Percentiles rank a stretch among this genome's conserved stretches.
Evolutionary conservation across 495 filamentous ascomycete species (phyloP).

Genomic region (Hapsidospora chrysogenum): DNA sequence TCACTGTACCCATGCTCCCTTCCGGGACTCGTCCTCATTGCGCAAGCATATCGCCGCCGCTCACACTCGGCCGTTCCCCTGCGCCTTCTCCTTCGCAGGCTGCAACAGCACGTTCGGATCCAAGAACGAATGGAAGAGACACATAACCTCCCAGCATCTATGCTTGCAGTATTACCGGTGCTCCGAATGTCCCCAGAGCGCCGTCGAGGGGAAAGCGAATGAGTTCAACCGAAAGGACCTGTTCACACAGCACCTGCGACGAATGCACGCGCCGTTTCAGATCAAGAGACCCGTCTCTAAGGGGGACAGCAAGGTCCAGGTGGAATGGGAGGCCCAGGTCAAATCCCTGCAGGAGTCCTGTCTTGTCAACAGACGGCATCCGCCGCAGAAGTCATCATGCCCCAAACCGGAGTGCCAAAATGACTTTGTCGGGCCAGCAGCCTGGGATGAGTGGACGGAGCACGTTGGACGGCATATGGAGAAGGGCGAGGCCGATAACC

Average conservation of each 20-base stretch:
- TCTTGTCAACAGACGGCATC: conserved; percentile 43
- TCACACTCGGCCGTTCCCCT: conserved; percentile 59
- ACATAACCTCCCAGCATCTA: conserved; percentile 79
- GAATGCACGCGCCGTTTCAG: conserved; percentile 59
- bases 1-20: conserved; percentile 37
- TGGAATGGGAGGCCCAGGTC: conserved; percentile 37
- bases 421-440: conserved; percentile 49
- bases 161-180: conserved; percentile 75
- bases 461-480: conserved; percentile 88
- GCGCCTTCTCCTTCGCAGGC: conserved; percentile 71
- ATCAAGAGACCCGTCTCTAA: conserved; percentile 32
- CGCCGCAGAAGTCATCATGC: conserved; percentile 54
- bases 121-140: conserved; percentile 91
- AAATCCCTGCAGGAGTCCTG: conserved; percentile 52
- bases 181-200: conserved; percentile 49
- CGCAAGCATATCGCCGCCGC: conserved; percentile 44
- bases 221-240: conserved; percentile 84
- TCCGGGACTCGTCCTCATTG: conserved; percentile 39
- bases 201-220: conserved; percentile 37
- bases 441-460: conserved; percentile 82
- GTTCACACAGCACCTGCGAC: conserved; percentile 84
- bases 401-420: conserved; percentile 48
- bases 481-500: conserved; percentile 31
- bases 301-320: conserved; percentile 32
- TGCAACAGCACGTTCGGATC: conserved; percentile 73